phyloP scores from a whole-genome alignment of 176 grass and related monocot species.

The Musa troglodytarum region DNA sequence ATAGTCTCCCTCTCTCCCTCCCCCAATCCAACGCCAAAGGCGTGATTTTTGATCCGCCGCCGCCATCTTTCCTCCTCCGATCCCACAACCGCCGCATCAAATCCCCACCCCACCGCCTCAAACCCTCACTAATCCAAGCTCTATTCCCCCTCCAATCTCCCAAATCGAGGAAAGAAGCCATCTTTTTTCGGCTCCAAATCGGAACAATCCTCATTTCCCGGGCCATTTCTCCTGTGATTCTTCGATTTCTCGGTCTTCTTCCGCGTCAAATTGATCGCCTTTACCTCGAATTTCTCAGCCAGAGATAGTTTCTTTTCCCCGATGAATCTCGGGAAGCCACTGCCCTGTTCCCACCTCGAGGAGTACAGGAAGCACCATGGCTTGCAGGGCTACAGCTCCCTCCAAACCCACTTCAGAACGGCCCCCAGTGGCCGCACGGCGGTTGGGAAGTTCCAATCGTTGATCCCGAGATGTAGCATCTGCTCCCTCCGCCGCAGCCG shows the following conservation, averaged over 20 bases:
- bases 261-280: neutral
- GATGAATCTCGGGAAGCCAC: constrained; percentile 10
- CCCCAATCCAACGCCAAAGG: neutral
- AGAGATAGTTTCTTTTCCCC: neutral
- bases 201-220: neutral
- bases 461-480: neutral
- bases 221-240: neutral
- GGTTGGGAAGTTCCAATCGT: constrained; percentile 4
- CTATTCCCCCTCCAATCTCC: neutral
- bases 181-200: neutral
- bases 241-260: neutral
- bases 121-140: neutral
- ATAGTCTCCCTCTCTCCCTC: neutral
- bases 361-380: constrained; percentile 16
- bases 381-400: constrained; percentile 6
- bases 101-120: neutral
- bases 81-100: neutral
- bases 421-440: constrained; percentile 13
- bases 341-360: constrained; percentile 22
- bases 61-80: neutral
- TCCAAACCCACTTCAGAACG: constrained; percentile 12
- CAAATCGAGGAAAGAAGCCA: neutral
- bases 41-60: neutral
- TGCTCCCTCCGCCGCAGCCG: constrained; percentile 4
- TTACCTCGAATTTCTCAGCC: neutral